Evolutionary conservation across 805 yeast species (phyloP).

Genomic region (Teunomyces panamensis): DNA sequence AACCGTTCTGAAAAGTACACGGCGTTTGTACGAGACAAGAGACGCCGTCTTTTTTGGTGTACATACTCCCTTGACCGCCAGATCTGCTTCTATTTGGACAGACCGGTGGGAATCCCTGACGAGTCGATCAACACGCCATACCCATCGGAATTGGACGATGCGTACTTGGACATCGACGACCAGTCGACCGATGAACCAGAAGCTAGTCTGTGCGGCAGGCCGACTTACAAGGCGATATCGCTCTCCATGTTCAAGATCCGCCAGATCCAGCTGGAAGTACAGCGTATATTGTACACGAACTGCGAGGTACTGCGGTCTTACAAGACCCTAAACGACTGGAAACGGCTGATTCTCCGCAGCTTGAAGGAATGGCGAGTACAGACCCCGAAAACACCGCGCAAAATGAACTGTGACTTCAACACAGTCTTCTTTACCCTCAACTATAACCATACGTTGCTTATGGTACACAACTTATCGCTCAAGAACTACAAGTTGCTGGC

Average conservation of each 20-base stretch:
- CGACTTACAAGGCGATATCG: slow-evolving; percentile 69
- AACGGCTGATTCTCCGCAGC: slow-evolving; percentile 44
- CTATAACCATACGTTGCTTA: slow-evolving; percentile 69
- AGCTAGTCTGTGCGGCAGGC: slow-evolving; percentile 18
- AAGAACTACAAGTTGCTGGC: slow-evolving; percentile 52
- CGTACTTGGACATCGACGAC: slow-evolving; percentile 44
- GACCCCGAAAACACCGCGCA: slow-evolving; percentile 53
- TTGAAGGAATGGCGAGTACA: slow-evolving; percentile 62
- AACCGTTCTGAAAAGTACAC: slow-evolving; percentile 30
- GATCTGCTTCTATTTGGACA: slow-evolving; percentile 77
- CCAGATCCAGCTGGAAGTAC: slow-evolving; percentile 73
- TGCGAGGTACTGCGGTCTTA: slow-evolving; percentile 69
- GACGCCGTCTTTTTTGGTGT: slow-evolving; percentile 74
- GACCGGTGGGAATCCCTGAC: slow-evolving; percentile 89
- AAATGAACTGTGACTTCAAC: slow-evolving; percentile 75
- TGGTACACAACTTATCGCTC: slow-evolving; percentile 78
- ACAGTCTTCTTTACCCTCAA: slow-evolving; percentile 68
- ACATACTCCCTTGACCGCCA: slow-evolving; percentile 84
- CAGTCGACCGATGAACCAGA: slow-evolving; percentile 7
- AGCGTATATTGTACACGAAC: slow-evolving; percentile 65
- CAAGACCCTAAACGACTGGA: slow-evolving; percentile 59
- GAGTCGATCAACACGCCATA: slow-evolving; percentile 68
- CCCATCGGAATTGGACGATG: slow-evolving; percentile 75
- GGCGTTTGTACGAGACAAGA: slow-evolving; percentile 60
- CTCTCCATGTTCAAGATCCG: slow-evolving; percentile 67